A percentile compares a stretch with the other conserved stretches of the same genome.
Evolutionary conservation across 768 basidiomycete genomes (phyloP).

Genomic region (Pisolithus tinctorius): DNA sequence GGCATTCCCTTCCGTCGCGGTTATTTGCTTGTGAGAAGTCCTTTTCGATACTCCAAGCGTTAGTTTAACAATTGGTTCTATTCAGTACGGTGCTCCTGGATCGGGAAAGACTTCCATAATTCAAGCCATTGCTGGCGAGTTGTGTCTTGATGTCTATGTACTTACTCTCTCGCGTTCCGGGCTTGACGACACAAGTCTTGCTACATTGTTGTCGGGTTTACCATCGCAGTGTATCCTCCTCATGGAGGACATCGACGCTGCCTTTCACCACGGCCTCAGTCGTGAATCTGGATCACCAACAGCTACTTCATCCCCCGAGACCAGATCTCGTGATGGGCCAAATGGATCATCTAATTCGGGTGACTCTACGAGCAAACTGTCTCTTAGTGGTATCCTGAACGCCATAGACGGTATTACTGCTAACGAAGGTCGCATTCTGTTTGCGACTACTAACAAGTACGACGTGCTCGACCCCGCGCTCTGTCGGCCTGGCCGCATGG

Average conservation of each 20-base stretch:
- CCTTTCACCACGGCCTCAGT: slow-evolving; percentile 44
- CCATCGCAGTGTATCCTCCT: slow-evolving; percentile 70
- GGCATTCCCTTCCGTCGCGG: slow-evolving; percentile 81
- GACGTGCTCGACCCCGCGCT: slow-evolving; percentile 64
- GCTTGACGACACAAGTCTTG: slow-evolving; percentile 56
- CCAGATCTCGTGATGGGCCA: slow-evolving; percentile 5
- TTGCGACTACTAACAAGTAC: slow-evolving; percentile 76
- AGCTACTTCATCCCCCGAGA: slow-evolving; percentile 1
- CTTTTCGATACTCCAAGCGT: too few relatives aligned
- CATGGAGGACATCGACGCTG: slow-evolving; percentile 84
- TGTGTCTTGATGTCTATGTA: slow-evolving; percentile 67
- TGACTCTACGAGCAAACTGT: slow-evolving; percentile 31
- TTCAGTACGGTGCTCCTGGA: slow-evolving; percentile 58
- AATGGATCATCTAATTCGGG: not conserved
- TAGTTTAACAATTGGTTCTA: too few relatives aligned
- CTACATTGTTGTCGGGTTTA: slow-evolving; percentile 50
- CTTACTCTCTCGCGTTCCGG: slow-evolving; percentile 57
- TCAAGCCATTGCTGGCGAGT: slow-evolving; percentile 71
- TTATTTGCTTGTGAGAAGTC: slow-evolving; percentile 48
- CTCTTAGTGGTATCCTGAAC: slow-evolving; percentile 69
- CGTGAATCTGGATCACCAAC: slow-evolving; percentile 17
- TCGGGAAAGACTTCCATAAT: slow-evolving; percentile 78
- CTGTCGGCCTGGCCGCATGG: slow-evolving; percentile 74
- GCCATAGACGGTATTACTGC: slow-evolving; percentile 77
- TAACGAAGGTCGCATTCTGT: slow-evolving; percentile 76